Base-by-base conservation (phyloP, 768 basidiomycete species). In the Boletellus emodensis region DNA sequence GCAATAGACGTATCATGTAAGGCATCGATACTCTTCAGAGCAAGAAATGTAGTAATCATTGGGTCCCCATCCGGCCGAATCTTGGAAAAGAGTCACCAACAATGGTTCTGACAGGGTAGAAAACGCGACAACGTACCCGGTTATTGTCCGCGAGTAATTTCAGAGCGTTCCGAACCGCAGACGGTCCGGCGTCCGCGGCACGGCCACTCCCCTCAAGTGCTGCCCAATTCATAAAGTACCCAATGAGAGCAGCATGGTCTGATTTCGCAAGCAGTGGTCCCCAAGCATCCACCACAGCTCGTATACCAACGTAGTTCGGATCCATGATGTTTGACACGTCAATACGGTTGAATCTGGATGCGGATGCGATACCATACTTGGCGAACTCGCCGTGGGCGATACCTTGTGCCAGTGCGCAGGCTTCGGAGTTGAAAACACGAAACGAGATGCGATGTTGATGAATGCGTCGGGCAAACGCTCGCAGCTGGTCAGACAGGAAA, bases 171-270 rank as follows among this genome's bases (percentile, higher is more conserved):
- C 12, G 39, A 4, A 53, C 9, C 6, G 11, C 42, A 2, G 38
- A 43, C 1, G 13, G 48, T 2, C 49, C 58, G 28, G 60, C 49
- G 1, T 55, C 40, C 26, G 6, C 33, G 35, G 56, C 46, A 13
- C 52, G 15, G 3, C 46, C 57, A 6, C 50, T 40, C 15, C 36
- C 26, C 0, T 46, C 1, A 38, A 51, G 42, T 6, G 41, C 32
- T n/a, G 41, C 49, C 78, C 78, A 79, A 48, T 79, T 79, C 77
- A 79, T 75, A 48, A 72, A 76, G 48, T 74, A 73, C 14, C 71
- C 74, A 6, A 76, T 53, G 6, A 79, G 58, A 0, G 71, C 52
- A 5, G 75, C 69, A 32, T 54, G 42, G 13, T 48, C 44, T 15
- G 58, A 69, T 6, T 59, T 52, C n/a, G 56, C 53, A 18, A 80